A percentile compares a stretch with the other conserved stretches of the same genome.
Evolutionary conservation across 176 grass and related monocot genomes (phyloP).

Genomic region (Eragrostis curvula): DNA sequence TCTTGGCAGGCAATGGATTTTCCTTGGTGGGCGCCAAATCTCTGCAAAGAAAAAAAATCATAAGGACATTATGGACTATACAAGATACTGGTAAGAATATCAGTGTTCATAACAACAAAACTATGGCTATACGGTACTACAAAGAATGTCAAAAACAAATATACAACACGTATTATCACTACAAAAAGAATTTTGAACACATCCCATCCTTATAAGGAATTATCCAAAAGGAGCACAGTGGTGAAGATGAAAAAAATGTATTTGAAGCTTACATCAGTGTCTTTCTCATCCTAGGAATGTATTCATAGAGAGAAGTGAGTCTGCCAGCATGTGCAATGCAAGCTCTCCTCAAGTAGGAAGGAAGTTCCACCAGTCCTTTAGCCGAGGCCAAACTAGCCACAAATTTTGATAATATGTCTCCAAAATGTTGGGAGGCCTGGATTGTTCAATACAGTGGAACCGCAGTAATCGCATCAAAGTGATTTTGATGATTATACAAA

Average conservation of each 20-base stretch:
- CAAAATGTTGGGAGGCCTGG: constrained; percentile 97
- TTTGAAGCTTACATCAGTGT: constrained; percentile 73
- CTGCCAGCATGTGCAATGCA: constrained; percentile 80
- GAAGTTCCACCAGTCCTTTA: constrained; percentile 66
- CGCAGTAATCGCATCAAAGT: constrained; percentile 1
- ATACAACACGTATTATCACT: background rate
- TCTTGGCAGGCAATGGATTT: constrained; percentile 69
- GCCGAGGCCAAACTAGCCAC: constrained; percentile 69
- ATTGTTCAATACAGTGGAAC: constrained; percentile 28
- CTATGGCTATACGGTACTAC: background rate
- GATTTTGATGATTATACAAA: background rate
- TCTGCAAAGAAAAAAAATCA: constrained; percentile 61
- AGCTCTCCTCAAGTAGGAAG: constrained; percentile 81
- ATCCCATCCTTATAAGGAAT: background rate
- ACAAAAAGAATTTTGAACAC: background rate
- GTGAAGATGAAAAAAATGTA: constrained; percentile 24
- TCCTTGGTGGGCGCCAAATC: constrained; percentile 54
- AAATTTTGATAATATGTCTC: constrained; percentile 85
- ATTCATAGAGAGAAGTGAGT: constrained; percentile 85
- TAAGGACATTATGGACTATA: constrained; percentile 5
- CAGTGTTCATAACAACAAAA: background rate
- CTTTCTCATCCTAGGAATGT: constrained; percentile 90
- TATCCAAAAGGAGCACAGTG: constrained; percentile 18
- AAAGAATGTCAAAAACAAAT: background rate
- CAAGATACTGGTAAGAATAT: background rate